Percentiles rank a stretch among this genome's conserved stretches.
Evolutionary conservation across 2,329 filamentous ascomycete species (phyloP).

Genomic region (Fusarium oxysporum): DNA sequence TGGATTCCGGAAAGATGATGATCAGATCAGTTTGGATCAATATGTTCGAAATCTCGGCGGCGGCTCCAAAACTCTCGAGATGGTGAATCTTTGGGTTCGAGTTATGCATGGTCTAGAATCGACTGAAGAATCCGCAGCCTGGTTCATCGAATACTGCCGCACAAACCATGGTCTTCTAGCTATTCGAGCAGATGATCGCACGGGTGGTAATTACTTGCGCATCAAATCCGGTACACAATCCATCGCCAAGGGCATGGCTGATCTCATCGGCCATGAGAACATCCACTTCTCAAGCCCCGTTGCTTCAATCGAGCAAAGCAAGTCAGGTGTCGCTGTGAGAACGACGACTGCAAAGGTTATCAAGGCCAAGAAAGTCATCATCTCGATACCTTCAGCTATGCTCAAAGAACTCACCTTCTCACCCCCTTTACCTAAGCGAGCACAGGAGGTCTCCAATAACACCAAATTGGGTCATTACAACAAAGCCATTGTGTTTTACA

Average conservation of each 20-base stretch:
- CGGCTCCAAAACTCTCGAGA: slow-evolving; percentile 45
- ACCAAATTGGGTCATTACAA: slow-evolving; percentile 58
- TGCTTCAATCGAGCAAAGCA: slow-evolving; percentile 38
- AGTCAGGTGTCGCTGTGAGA: slow-evolving; percentile 28
- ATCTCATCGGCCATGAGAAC: slow-evolving; percentile 39
- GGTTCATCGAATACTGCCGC: slow-evolving; percentile 54
- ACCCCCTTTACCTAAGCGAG: slow-evolving; percentile 55
- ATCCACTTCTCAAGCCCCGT: slow-evolving; percentile 39
- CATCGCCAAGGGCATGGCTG: slow-evolving; percentile 45
- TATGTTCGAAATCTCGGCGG: slow-evolving; percentile 51
- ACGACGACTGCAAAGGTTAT: slow-evolving; percentile 43
- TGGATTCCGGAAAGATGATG: slow-evolving; percentile 43
- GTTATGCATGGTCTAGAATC: slow-evolving; percentile 55
- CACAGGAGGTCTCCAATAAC: slow-evolving; percentile 50
- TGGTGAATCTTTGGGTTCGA: slow-evolving; percentile 52
- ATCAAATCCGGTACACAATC: slow-evolving; percentile 44
- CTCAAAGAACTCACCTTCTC: slow-evolving; percentile 59
- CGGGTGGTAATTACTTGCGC: slow-evolving; percentile 52
- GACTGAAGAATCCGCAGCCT: slow-evolving; percentile 51
- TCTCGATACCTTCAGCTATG: slow-evolving; percentile 62
- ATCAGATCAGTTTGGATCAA: slow-evolving; percentile 50
- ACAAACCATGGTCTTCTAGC: slow-evolving; percentile 49
- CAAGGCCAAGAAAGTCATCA: slow-evolving; percentile 55
- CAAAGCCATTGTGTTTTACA: slow-evolving; percentile 53
- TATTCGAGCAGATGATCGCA: slow-evolving; percentile 51